phyloP scores from a whole-genome alignment of 441 rosid genomes.

The Gossypium gossypioides region DNA sequence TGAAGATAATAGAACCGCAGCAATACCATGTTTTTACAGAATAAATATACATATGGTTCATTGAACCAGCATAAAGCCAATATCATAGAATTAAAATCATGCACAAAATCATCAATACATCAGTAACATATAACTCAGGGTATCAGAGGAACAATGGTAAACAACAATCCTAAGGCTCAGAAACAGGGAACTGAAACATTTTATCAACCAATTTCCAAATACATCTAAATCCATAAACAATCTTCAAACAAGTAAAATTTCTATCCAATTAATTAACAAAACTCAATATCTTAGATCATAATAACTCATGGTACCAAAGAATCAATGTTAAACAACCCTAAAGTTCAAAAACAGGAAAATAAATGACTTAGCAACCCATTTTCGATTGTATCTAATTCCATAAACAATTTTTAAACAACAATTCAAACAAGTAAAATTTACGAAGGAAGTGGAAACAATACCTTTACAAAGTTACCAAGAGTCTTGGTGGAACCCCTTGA shows the following conservation, averaged over 20 bases:
- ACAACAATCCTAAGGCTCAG: not conserved
- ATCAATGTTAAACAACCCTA: not conserved
- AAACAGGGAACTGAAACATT: not conserved
- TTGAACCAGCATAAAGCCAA: no score
- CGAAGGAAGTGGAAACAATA: not conserved
- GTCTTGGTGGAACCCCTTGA: not conserved
- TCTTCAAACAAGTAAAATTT: not conserved
- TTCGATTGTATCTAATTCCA: not conserved
- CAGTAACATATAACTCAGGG: not conserved
- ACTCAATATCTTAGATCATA: no score
- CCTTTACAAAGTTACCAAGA: slow-evolving; percentile 9
- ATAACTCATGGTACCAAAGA: not conserved
- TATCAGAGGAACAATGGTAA: not conserved
- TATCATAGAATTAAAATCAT: no score
- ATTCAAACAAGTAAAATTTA: not conserved
- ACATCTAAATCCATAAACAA: not conserved
- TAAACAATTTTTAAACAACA: not conserved
- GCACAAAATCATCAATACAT: not conserved
- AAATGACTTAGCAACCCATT: not conserved
- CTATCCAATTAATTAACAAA: no score
- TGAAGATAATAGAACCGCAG: no score
- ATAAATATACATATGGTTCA: no score
- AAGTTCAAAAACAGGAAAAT: not conserved
- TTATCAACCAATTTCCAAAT: not conserved
- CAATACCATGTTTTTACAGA: no score